These are phyloP conservation scores for Olyra latifolia DNA, from an alignment of 176 grass and related monocot species.

Conservation along the genomic window DNA sequence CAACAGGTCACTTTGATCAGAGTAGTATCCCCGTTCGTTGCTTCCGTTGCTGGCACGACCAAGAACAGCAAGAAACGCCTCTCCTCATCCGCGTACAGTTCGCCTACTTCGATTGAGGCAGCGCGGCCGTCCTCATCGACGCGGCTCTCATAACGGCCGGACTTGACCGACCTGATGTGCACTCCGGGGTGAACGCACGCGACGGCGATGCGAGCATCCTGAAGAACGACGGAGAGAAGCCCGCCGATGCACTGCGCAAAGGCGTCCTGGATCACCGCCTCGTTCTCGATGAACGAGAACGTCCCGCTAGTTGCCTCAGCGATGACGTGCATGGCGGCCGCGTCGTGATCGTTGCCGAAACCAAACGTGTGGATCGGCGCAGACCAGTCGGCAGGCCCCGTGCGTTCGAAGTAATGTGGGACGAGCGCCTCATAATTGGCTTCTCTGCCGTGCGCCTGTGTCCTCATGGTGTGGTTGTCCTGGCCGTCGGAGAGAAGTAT, in stretches of 20 bases:
- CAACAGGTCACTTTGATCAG: constrained; percentile 35
- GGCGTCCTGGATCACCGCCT: constrained; percentile 61
- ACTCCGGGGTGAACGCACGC: constrained; percentile 30
- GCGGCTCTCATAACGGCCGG: constrained; percentile 53
- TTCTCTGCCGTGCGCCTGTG: not conserved
- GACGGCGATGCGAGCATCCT: constrained; percentile 33
- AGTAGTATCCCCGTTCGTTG: not conserved
- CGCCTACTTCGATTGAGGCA: constrained; percentile 31
- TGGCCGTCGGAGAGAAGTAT: constrained; percentile 81
- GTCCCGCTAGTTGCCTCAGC: constrained; percentile 55
- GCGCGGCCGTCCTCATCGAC: constrained; percentile 39
- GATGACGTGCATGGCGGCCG: constrained; percentile 63
- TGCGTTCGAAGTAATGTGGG: constrained; percentile 28
- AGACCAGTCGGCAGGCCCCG: not conserved
- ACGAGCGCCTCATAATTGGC: constrained; percentile 53
- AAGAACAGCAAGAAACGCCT: constrained; percentile 57
- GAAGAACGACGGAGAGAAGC: constrained; percentile 59
- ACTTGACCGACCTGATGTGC: constrained; percentile 32
- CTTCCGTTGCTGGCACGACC: constrained; percentile 20
- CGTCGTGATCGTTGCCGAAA: constrained; percentile 75
- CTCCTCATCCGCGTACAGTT: constrained; percentile 62
- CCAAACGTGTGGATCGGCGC: constrained; percentile 76
- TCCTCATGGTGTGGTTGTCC: constrained; percentile 43
- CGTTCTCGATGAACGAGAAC: constrained; percentile 73
- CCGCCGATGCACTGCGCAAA: constrained; percentile 88